Conservation (phyloP, 441 rosid genomes). For the Capsella rubella region DNA sequence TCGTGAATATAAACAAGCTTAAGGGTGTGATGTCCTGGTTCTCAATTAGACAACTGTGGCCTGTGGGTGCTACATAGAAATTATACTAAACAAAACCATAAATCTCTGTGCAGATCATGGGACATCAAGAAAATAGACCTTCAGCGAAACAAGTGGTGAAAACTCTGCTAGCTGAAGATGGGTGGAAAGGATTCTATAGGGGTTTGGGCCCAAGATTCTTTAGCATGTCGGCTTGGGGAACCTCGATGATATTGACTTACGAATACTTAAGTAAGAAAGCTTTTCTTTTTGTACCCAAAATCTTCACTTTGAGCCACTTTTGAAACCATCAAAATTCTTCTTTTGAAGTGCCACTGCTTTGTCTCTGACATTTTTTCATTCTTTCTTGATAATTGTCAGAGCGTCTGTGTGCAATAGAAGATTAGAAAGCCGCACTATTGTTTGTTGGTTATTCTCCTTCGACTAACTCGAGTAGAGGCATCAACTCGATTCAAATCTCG, state of each 20-base stretch:
- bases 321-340: neutral
- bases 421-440: conserved; percentile 39
- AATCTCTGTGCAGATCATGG: conserved; percentile 70
- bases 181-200: conserved; percentile 91
- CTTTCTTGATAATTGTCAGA: conserved; percentile 55
- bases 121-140: conserved; percentile 73
- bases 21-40: neutral
- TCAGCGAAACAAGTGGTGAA: conserved; percentile 74
- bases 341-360: conserved; percentile 3
- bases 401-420: conserved; percentile 77
- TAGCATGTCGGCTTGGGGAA: conserved; percentile 99
- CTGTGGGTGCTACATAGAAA: conserved; percentile 1
- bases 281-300: conserved; percentile 6
- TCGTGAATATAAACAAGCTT: conserved; percentile 3
- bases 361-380: conserved; percentile 26
- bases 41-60: neutral
- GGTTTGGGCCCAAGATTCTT: conserved; percentile 95
- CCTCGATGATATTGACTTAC: conserved; percentile 91
- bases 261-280: conserved; percentile 85
- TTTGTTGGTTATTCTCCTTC: conserved; percentile 28
- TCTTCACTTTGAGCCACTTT: conserved; percentile 6
- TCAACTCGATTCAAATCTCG: conserved; percentile 26
- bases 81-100: conserved; percentile 1
- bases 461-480: conserved; percentile 38
- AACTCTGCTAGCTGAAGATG: conserved; percentile 78